Base-by-base conservation (phyloP, 2,329 filamentous ascomycete species). In the Didymella lethalis region DNA sequence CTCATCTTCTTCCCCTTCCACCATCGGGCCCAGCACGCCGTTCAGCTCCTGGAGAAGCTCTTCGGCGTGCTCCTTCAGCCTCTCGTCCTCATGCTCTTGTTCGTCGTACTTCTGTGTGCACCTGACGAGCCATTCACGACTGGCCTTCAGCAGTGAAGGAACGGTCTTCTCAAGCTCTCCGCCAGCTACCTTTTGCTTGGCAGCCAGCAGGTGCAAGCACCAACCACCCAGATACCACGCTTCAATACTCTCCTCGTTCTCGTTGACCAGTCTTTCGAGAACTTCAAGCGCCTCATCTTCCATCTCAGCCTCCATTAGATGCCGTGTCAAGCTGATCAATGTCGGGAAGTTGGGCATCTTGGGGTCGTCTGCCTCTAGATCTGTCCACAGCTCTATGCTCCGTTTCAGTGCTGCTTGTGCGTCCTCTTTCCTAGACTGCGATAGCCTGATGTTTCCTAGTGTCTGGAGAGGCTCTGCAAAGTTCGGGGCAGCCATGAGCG, bases 211-310 rank as follows among this genome's bases (percentile, higher is more conserved):
- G 74, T 92, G 92, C 66, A 96, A 84, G 68, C 92, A 93, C 91
- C 94, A 98, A 4, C 95, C 96, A 43, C 95, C 95, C 5, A 99
- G 84, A 79, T 99, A 99, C 93, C 93, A 97, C 18, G 92, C 90
- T 79, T 99, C 95, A 20, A 99, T 91, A 75, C 94, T 97, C 72
- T 90, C 85, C 74, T 99, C 96, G 66, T 99, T 94, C 75, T 99
- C 95, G 34, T 86, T 83, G 38, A 96, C 87, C 52, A 99, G 81
- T 53, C 92, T 84, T 74, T 97, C 92, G 53, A 97, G 81, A 3
- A 98, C 93, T 56, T 90, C 86, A 57, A 96, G 86, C 0, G 95
- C 94, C 62, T 94, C 90, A 49, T 90, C 85, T 76, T 96, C 90
- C 86, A 97, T 86, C 63, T 89, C 89, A 16, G 92, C 91, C 79